These are phyloP conservation scores for Linnemannia elongata DNA, from an alignment of 192 early-diverging fungal species.

Conservation along the genomic window DNA sequence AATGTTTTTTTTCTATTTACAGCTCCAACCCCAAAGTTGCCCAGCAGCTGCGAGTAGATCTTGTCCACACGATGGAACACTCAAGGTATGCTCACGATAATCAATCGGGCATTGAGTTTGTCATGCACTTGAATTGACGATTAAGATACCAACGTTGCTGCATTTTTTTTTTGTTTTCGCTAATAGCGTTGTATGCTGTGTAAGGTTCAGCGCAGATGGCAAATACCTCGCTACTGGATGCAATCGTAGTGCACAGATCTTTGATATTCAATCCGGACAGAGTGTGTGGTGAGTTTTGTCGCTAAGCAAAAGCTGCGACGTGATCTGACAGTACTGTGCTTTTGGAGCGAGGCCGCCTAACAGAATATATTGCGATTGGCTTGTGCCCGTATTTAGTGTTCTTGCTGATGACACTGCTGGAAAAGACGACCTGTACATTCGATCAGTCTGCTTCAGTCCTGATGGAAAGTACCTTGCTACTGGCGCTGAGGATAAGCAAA, in stretches of 20 bases:
- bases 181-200: constrained; percentile 94
- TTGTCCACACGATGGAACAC: constrained; percentile 71
- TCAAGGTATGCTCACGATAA: constrained; percentile 35
- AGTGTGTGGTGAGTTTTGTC: constrained; percentile 71
- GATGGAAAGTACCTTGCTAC: constrained; percentile 92
- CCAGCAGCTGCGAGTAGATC: constrained; percentile 73
- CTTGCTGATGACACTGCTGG: constrained; percentile 83
- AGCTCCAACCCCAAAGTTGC: constrained; percentile 77
- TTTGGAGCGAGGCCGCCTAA: neutral
- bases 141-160: constrained; percentile 29
- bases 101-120: neutral
- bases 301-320: no score
- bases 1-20: neutral
- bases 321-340: neutral
- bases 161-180: constrained; percentile 48
- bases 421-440: constrained; percentile 93
- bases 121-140: neutral
- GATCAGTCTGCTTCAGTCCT: constrained; percentile 96
- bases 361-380: neutral
- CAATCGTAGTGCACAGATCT: constrained; percentile 91
- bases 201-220: constrained; percentile 95
- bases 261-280: constrained; percentile 83
- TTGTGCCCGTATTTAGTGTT: constrained; percentile 62
- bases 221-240: constrained; percentile 94
- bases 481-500: constrained; percentile 96